Conservation (phyloP, 495 filamentous ascomycete genomes). For the Amniculicola lignicola region DNA sequence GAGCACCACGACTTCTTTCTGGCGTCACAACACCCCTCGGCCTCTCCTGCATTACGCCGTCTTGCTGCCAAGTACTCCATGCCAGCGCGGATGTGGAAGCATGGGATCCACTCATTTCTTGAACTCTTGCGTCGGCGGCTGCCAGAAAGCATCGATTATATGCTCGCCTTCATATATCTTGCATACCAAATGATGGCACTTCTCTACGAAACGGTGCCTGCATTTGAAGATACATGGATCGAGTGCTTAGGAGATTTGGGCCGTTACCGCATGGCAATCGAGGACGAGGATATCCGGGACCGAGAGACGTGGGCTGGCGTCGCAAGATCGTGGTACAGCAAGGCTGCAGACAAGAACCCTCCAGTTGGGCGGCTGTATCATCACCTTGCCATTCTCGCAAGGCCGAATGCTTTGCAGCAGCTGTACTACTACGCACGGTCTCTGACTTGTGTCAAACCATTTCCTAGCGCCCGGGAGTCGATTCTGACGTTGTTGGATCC, state of each 20-base stretch:
- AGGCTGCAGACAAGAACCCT: constrained; percentile 68
- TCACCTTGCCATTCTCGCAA: constrained; percentile 76
- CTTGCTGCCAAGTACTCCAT: constrained; percentile 71
- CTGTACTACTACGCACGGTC: constrained; percentile 63
- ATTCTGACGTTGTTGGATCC: constrained; percentile 70
- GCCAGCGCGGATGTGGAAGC: constrained; percentile 81
- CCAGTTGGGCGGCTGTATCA: constrained; percentile 75
- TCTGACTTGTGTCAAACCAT: constrained; percentile 40
- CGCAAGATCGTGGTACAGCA: constrained; percentile 75
- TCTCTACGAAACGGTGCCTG: constrained; percentile 69
- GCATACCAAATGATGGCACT: constrained; percentile 80
- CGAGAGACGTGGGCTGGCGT: constrained; percentile 77
- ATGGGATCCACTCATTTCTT: constrained; percentile 76
- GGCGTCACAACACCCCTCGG: constrained; percentile 70
- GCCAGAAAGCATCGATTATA: constrained; percentile 69
- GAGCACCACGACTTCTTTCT: constrained; percentile 56
- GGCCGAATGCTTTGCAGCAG: constrained; percentile 70
- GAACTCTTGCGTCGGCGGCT: constrained; percentile 68
- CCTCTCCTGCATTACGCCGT: constrained; percentile 54
- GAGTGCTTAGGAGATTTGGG: constrained; percentile 82
- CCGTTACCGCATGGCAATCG: constrained; percentile 73
- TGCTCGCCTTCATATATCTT: constrained; percentile 77
- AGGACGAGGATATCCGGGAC: constrained; percentile 67
- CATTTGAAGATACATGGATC: constrained; percentile 83
- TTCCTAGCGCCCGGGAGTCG: constrained; percentile 58